These are phyloP conservation scores for Fusarium succisae DNA, from an alignment of 2,329 filamentous ascomycete genomes.

Conservation along the genomic window DNA sequence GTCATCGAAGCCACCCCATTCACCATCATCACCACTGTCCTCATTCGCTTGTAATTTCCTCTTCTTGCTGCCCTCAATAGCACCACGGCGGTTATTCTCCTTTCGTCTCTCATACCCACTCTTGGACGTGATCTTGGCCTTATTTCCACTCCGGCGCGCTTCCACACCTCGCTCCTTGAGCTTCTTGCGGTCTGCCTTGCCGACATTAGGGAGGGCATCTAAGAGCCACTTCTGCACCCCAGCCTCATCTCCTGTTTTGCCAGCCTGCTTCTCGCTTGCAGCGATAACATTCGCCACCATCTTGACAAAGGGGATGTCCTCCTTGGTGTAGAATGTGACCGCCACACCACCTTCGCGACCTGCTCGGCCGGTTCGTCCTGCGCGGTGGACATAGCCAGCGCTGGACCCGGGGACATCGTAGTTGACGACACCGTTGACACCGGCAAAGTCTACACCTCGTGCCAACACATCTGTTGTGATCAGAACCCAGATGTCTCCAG, in stretches of 20 bases:
- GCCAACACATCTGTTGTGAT: constrained; percentile 95
- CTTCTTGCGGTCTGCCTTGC: constrained; percentile 84
- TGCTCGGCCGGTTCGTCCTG: constrained; percentile 88
- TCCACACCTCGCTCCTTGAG: constrained; percentile 86
- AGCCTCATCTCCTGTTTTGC: constrained; percentile 60
- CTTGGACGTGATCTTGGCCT: constrained; percentile 81
- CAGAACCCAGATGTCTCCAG: constrained; percentile 93
- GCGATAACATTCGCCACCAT: constrained; percentile 93
- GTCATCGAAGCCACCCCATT: constrained; percentile 60
- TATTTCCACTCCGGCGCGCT: constrained; percentile 61
- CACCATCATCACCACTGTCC: constrained; percentile 43
- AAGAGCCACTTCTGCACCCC: constrained; percentile 86
- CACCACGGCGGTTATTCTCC: constrained; percentile 73
- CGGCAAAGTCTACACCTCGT: constrained; percentile 92
- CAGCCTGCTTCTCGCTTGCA: constrained; percentile 77
- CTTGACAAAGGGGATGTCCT: constrained; percentile 89
- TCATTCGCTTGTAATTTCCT: constrained; percentile 52
- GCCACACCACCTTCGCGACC: constrained; percentile 88
- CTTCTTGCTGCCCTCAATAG: constrained; percentile 69
- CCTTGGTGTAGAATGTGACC: constrained; percentile 94
- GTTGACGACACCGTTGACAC: constrained; percentile 95
- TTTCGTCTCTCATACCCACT: constrained; percentile 77
- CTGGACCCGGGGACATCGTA: constrained; percentile 95
- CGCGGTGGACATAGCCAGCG: constrained; percentile 91
- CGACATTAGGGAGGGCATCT: constrained; percentile 83